Evolutionary conservation across 805 yeast species (phyloP), one percentile per base, ranked within the genome.

Genomic region (Teunomyces cretensis): DNA sequence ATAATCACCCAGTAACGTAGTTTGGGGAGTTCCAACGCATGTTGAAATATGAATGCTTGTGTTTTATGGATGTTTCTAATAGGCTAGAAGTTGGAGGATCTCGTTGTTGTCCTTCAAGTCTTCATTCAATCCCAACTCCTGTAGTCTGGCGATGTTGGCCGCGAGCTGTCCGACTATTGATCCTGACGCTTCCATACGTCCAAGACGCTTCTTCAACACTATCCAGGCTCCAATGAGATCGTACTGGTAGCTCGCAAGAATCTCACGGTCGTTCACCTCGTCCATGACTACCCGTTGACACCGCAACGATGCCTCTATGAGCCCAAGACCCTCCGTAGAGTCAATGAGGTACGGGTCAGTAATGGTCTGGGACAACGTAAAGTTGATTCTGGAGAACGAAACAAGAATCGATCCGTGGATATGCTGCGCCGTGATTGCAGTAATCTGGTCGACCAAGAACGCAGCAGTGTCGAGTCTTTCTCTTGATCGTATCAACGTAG

Each of bases 141-240:
- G 7, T 13, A 35, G 38, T 4, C 12, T 9, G n/a, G 7, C 13
- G 7, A 22, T 19, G 15, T 35, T 35, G 16, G 38, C 12, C 6
- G 9, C 2, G 28, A 35, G 38, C 9, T 35, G 38, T 4, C 7
- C 11, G 2, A 24, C 26, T 2, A 38, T n/a, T n/a, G n/a, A 13
- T 7, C 13, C 13, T 7, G 39, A 12, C 11, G 22, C 27, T 7
- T 33, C 36, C 14, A 22, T 17, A 1, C 36, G 22, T 7, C 31
- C 11, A 3, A 41, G 36, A 17, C 63, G 43, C 30, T 48, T 49
- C 17, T 44, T 19, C 15, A 62, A 30, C 5, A 69, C 56, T 3
- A 56, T 46, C 76, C 76, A 72, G 2, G 66, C 55, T 2, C 64
- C 75, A 33, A 71, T 33, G 6, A 68, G 57, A 45, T 72, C 76